Conservation (phyloP, 2,329 filamentous ascomycete genomes). For the Conoideocrella luteorostrata region DNA sequence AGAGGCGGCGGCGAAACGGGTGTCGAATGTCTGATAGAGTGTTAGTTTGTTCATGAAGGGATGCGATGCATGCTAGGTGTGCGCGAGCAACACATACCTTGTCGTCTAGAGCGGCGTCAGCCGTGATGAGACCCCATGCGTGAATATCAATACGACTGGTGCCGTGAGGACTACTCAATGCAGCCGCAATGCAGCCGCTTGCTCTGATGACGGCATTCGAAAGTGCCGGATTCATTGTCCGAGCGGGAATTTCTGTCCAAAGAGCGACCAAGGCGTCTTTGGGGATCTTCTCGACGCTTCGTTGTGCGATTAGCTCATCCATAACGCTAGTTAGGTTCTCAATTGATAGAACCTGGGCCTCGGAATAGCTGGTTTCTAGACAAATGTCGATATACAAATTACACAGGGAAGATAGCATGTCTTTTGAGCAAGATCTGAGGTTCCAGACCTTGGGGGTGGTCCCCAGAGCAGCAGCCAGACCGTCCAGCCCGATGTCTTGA, state of each 20-base stretch:
- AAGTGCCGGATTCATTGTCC: constrained; percentile 40
- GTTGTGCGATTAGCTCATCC: constrained; percentile 30
- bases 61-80: too few relatives aligned
- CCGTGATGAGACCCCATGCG: constrained; percentile 45
- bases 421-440: constrained; percentile 18
- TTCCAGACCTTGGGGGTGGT: constrained; percentile 25
- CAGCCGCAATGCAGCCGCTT: constrained; percentile 38
- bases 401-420: constrained; percentile 27
- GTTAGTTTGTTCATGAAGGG: background rate
- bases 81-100: too few relatives aligned
- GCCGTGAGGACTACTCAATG: constrained; percentile 19
- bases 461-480: constrained; percentile 30
- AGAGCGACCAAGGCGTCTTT: constrained; percentile 27
- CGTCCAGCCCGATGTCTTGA: constrained; percentile 23
- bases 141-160: constrained; percentile 16
- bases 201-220: constrained; percentile 42
- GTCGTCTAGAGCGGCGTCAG: constrained; percentile 39
- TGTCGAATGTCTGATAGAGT: constrained; percentile 53
- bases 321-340: constrained; percentile 40
- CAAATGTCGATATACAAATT: constrained; percentile 38
- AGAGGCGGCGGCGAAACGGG: constrained; percentile 51
- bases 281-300: constrained; percentile 23
- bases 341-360: constrained; percentile 41
- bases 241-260: constrained; percentile 33
- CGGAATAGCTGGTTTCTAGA: constrained; percentile 29